phyloP scores from a whole-genome alignment of 768 basidiomycete genomes.

The Jaapia argillacea region DNA sequence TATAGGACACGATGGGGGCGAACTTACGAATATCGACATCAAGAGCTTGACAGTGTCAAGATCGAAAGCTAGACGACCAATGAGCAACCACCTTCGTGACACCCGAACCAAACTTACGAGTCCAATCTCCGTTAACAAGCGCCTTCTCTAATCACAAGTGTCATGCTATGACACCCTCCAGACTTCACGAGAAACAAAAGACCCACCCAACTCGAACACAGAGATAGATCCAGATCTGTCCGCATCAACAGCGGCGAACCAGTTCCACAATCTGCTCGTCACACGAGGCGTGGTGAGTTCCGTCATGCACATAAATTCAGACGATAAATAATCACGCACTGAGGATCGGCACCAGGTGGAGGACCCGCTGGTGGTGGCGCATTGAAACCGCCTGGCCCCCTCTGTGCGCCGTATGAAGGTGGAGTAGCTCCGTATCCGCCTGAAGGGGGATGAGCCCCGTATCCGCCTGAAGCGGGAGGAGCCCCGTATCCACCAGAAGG shows the following conservation, averaged over 20 bases:
- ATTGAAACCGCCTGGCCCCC: conserved; percentile 25
- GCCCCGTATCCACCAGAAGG: conserved; percentile 13
- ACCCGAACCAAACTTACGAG: conserved; percentile 38
- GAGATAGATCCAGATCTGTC: conserved; percentile 62
- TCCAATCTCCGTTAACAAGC: conserved; percentile 61
- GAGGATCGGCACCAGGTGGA: conserved; percentile 64
- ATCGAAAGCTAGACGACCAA: conserved; percentile 55
- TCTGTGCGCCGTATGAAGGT: no score
- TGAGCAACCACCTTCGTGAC: background rate
- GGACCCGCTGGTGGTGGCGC: conserved; percentile 23
- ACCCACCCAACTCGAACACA: conserved; percentile 58
- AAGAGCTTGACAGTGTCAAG: conserved; percentile 79
- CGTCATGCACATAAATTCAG: background rate
- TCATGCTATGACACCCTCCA: conserved; percentile 30
- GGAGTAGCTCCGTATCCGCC: conserved; percentile 16
- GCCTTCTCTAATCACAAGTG: conserved; percentile 26
- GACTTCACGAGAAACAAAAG: conserved; percentile 15
- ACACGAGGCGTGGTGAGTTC: background rate
- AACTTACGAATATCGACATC: conserved; percentile 70
- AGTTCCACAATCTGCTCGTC: conserved; percentile 49
- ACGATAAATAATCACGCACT: conserved; percentile 33
- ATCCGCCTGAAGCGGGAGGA: no score
- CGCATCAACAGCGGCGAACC: conserved; percentile 62
- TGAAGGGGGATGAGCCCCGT: conserved; percentile 16
- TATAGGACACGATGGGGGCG: background rate